Conservation (phyloP, 805 yeast species). For the Nakazawaea pomicola region DNA sequence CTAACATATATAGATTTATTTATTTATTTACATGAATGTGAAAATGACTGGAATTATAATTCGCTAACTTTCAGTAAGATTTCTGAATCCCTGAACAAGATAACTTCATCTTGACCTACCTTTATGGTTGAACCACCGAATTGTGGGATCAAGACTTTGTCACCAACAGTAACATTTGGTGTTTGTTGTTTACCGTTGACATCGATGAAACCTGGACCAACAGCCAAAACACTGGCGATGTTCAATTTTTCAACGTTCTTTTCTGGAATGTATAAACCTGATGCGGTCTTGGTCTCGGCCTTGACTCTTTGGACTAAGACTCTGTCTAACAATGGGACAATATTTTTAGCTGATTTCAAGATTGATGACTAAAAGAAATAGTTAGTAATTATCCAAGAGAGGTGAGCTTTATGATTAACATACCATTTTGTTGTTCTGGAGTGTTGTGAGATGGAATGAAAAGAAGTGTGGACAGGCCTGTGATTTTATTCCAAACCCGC, state of each 20-base stretch:
- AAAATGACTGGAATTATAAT: slow-evolving; percentile 19
- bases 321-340: slow-evolving; percentile 93
- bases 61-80: slow-evolving; percentile 88
- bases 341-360: slow-evolving; percentile 77
- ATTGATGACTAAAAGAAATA: slow-evolving; percentile 41
- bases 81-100: slow-evolving; percentile 89
- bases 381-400: not conserved
- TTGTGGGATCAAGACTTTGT: slow-evolving; percentile 88
- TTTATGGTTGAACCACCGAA: slow-evolving; percentile 91
- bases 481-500: too few relatives aligned
- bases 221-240: slow-evolving; percentile 88
- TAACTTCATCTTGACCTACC: slow-evolving; percentile 77
- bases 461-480: too few relatives aligned
- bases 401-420: too few relatives aligned
- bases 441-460: too few relatives aligned
- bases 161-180: slow-evolving; percentile 82
- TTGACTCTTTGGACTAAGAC: slow-evolving; percentile 92
- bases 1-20: not conserved
- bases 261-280: slow-evolving; percentile 92
- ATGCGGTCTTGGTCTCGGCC: slow-evolving; percentile 86
- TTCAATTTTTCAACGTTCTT: slow-evolving; percentile 92
- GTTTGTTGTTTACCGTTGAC: slow-evolving; percentile 67
- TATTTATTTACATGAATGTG: slow-evolving; percentile 1
- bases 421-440: too few relatives aligned
- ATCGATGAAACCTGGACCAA: slow-evolving; percentile 89